Evolutionary conservation across 352 stramenopile species (phyloP).

Genomic region (Plasmopara muralis): DNA sequence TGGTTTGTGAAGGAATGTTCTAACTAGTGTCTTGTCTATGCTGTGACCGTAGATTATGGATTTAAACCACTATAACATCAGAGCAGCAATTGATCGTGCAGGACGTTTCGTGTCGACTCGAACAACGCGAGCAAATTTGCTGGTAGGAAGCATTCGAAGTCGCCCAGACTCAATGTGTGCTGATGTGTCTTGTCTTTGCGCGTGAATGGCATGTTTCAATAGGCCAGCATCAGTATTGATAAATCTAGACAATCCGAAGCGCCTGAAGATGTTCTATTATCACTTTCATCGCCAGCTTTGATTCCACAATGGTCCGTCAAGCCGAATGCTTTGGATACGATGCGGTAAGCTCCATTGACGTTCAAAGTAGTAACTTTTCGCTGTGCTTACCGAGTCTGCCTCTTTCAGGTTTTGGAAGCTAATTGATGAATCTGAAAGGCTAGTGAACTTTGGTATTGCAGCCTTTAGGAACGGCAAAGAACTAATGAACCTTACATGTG

Average conservation of each 20-base stretch:
- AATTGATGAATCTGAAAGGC: constrained; percentile 49
- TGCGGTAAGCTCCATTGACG: constrained; percentile 23
- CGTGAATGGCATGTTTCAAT: not conserved
- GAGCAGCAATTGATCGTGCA: constrained; percentile 49
- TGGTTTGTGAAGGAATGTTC: too few species aligned
- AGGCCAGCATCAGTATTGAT: constrained; percentile 14
- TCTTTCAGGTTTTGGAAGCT: constrained; percentile 55
- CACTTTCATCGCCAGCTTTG: constrained; percentile 37
- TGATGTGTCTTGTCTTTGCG: too few species aligned
- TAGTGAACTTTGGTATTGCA: constrained; percentile 62
- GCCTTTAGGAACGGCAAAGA: constrained; percentile 36
- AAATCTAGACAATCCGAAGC: constrained; percentile 42
- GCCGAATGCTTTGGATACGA: constrained; percentile 32
- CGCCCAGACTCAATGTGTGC: too few species aligned
- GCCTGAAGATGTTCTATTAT: constrained; percentile 56
- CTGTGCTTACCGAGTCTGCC: too few species aligned
- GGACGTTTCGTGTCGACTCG: constrained; percentile 26
- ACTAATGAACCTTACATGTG: constrained; percentile 37
- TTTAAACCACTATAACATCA: constrained; percentile 64
- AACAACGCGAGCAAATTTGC: constrained; percentile 23
- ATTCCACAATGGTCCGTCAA: constrained; percentile 25
- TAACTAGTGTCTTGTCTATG: not conserved
- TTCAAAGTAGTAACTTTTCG: not conserved
- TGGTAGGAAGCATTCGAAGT: constrained; percentile 18
- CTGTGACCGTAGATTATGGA: constrained; percentile 22